Base-by-base conservation (phyloP, 441 rosid species). In the Viola pubescens region DNA sequence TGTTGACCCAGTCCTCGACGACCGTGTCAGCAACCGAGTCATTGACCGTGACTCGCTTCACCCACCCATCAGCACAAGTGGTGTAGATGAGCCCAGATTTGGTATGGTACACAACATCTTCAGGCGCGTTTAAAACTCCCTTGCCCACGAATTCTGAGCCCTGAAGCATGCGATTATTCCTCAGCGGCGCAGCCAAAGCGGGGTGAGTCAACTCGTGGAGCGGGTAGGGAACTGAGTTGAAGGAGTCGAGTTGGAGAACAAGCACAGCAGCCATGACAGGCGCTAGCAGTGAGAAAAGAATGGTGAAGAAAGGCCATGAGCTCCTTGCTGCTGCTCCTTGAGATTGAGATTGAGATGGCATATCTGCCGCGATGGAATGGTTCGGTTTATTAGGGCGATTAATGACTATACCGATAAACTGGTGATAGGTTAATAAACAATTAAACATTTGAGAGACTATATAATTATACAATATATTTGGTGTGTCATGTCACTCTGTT, bases 61-160 rank as follows among this genome's bases (percentile, higher is more conserved):
- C 69, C 96, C 91, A 88, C 41, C 94, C 96, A 58, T 81, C 96
- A 0, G 9, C 76, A 37, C 87, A 83, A 0, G 81, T 75, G 3
- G 88, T 82, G 63, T 80, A 88, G 14, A 88, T 69, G 46, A 78
- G 6, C 2, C 70, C 74, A 0, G 81, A 76, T 11, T 38, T 60
- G 2, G 11, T 4, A 42, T 82, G 79, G 45, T 77, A 85, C 0
- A 73, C 73, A 48, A 88, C 56, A 49, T 85, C 90, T 61, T 86
- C 88, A 0, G 88, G 88, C 5, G 34, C 78, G 11, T 7, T 63
- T 55, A 85, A 61, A 43, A 52, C 43, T 11, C 77, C 82, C 0
- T 3, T 26, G 0, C 90, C 90, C 48, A 85, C 43, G 58, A 59
- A 26, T 65, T 83, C 82, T 0, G 77, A 58, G 3, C 81, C 86